Percentiles rank a stretch among this genome's conserved stretches.
phyloP scores from a whole-genome alignment of 1,139 yeast species.

The Entelexis paramagnoliae region DNA sequence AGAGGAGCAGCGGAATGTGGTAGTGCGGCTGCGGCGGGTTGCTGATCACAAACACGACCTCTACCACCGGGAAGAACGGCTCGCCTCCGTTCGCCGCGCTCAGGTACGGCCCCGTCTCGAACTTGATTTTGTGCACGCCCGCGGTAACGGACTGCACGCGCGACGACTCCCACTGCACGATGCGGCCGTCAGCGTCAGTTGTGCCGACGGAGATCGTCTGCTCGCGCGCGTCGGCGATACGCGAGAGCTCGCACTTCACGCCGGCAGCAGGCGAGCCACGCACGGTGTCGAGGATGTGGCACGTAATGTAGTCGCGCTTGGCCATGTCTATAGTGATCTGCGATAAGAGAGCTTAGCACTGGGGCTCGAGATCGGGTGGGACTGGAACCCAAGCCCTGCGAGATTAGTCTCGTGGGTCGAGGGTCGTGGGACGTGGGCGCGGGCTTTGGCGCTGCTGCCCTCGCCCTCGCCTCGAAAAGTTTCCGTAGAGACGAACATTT shows the following conservation, averaged over 20 bases:
- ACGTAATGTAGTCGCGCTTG: slow-evolving; percentile 43
- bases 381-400: background rate
- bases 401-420: background rate
- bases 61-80: slow-evolving; percentile 71
- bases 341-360: background rate
- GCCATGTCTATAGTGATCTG: background rate
- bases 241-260: slow-evolving; percentile 37
- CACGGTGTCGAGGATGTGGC: slow-evolving; percentile 82
- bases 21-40: slow-evolving; percentile 67
- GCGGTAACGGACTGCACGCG: slow-evolving; percentile 29
- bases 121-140: slow-evolving; percentile 65
- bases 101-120: slow-evolving; percentile 63
- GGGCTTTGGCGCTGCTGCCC: background rate
- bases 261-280: slow-evolving; percentile 66
- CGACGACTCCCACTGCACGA: slow-evolving; percentile 47
- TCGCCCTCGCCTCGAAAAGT: slow-evolving; percentile 9
- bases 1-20: slow-evolving; percentile 72
- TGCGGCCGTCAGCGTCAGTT: slow-evolving; percentile 72
- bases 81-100: slow-evolving; percentile 28
- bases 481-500: background rate
- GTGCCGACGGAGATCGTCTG: slow-evolving; percentile 29
- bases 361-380: background rate
- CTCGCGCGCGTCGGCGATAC: slow-evolving; percentile 23
- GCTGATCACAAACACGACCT: slow-evolving; percentile 56
- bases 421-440: background rate